A percentile compares a stretch with the other conserved stretches of the same genome.
Evolutionary conservation across 2,329 filamentous ascomycete genomes (phyloP).

Genomic region (Penicillium digitatum): DNA sequence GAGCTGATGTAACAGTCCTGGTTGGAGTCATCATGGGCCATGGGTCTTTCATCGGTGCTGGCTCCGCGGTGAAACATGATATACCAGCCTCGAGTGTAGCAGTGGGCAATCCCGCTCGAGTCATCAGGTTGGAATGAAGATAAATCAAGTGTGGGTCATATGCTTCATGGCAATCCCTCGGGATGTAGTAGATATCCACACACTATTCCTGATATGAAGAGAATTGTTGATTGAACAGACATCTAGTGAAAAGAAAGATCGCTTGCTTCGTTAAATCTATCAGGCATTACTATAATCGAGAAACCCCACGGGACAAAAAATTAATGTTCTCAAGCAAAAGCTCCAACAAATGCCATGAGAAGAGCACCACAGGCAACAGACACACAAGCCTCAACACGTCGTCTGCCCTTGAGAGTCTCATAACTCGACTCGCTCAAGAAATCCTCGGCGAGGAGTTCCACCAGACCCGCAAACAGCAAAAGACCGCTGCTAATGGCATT

Average conservation of each 20-base stretch:
- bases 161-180: neutral
- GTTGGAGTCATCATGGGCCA: too few relatives aligned
- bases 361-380: constrained; percentile 58
- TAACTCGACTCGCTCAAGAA: constrained; percentile 68
- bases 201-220: neutral
- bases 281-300: neutral
- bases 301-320: neutral
- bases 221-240: neutral
- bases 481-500: constrained; percentile 80
- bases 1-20: too few relatives aligned
- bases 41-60: too few relatives aligned
- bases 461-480: constrained; percentile 74
- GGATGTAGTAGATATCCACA: neutral
- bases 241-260: neutral
- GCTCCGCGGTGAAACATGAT: too few relatives aligned
- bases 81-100: constrained; percentile 10
- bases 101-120: constrained; percentile 4
- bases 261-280: constrained; percentile 2
- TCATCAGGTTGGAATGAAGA: constrained; percentile 1
- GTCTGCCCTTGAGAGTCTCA: constrained; percentile 53
- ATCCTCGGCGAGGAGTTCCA: constrained; percentile 80
- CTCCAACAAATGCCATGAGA: constrained; percentile 65
- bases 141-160: neutral
- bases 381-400: constrained; percentile 58
- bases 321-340: constrained; percentile 51